Evolutionary conservation across 805 yeast genomes (phyloP).

Genomic region (Saccharomyces jurei): DNA sequence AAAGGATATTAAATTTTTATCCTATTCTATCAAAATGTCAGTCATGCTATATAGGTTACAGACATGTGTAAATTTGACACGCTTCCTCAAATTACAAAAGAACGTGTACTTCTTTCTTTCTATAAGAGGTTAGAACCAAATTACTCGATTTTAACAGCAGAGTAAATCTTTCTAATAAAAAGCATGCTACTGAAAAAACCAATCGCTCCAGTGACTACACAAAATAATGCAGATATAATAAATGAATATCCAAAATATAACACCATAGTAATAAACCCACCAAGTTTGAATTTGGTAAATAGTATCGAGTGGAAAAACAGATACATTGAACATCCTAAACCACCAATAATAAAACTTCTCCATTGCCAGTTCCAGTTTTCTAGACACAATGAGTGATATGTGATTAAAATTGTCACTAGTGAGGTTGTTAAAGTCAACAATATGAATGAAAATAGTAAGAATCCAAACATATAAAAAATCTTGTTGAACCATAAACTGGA

Average conservation of each 20-base stretch:
- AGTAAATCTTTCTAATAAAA: conserved; percentile 72
- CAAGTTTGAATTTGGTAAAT: conserved; percentile 60
- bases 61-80: neutral
- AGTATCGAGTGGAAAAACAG: conserved; percentile 76
- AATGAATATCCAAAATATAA: conserved; percentile 78
- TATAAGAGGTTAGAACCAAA: neutral
- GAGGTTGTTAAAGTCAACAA: conserved; percentile 76
- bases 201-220: conserved; percentile 78
- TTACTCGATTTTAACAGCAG: conserved; percentile 78
- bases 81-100: too few species aligned
- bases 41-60: neutral
- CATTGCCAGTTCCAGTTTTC: conserved; percentile 98
- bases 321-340: conserved; percentile 80
- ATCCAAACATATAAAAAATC: conserved; percentile 95
- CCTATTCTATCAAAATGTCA: neutral
- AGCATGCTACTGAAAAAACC: conserved; percentile 71
- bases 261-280: conserved; percentile 67
- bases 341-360: conserved; percentile 86
- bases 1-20: neutral
- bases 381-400: conserved; percentile 75
- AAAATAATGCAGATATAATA: conserved; percentile 60
- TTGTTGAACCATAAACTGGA: conserved; percentile 89
- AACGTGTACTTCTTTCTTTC: neutral
- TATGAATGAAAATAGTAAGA: conserved; percentile 76
- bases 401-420: conserved; percentile 68